Conservation (phyloP, 805 yeast species). For the Clavispora phyllophila region DNA sequence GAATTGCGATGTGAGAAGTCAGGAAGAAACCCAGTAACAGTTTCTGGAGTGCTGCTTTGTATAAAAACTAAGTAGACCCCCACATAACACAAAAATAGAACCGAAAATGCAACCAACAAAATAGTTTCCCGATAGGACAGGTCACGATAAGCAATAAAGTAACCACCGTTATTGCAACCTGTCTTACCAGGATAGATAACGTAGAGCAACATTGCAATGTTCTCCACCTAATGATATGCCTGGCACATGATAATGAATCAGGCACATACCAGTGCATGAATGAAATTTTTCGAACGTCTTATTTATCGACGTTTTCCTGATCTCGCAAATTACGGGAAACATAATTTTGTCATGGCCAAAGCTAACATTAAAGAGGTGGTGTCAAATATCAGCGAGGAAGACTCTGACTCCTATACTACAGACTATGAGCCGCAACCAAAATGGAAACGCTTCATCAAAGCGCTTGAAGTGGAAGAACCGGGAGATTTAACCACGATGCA, state of each 20-base stretch:
- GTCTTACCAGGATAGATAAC: constrained; percentile 2
- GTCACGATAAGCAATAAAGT: neutral
- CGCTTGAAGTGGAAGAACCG: constrained; percentile 28
- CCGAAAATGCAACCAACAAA: too few relatives aligned
- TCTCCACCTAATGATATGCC: neutral
- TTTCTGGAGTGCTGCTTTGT: too few relatives aligned
- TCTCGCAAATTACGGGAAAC: too few relatives aligned
- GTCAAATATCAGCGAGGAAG: neutral
- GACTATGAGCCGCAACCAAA: constrained; percentile 57
- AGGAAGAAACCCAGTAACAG: too few relatives aligned
- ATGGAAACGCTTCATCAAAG: constrained; percentile 9
- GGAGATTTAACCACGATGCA: constrained; percentile 50
- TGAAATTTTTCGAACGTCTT: too few relatives aligned
- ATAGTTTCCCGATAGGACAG: neutral
- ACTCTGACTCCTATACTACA: too few relatives aligned
- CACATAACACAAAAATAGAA: too few relatives aligned
- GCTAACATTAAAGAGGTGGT: neutral
- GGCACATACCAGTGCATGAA: neutral
- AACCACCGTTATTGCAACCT: neutral
- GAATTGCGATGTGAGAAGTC: too few relatives aligned
- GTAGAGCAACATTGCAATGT: neutral
- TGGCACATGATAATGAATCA: neutral
- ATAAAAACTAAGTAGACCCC: too few relatives aligned
- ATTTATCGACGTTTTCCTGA: too few relatives aligned
- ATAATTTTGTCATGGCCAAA: too few relatives aligned